A percentile compares a stretch with the other conserved stretches of the same genome.
Evolutionary conservation across 192 early-diverging fungal genomes (phyloP).

Genomic region (Podila clonocystis): DNA sequence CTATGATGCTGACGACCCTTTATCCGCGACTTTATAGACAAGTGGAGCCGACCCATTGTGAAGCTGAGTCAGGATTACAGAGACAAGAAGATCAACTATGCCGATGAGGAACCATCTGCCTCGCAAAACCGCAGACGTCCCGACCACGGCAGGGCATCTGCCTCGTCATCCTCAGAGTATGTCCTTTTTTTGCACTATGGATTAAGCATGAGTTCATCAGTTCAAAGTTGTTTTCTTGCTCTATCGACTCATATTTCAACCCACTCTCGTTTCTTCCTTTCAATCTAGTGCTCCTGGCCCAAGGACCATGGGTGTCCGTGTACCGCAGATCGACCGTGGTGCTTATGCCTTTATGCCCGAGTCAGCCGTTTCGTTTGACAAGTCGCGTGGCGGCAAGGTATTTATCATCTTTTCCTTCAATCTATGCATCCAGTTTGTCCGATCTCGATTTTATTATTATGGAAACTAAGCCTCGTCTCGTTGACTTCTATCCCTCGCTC

Average conservation of each 20-base stretch:
- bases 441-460: background rate
- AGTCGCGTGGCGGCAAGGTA: constrained; percentile 48
- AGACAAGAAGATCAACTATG: constrained; percentile 57
- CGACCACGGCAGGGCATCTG: background rate
- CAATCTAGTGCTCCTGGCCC: constrained; percentile 5
- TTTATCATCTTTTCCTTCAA: background rate
- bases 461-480: background rate
- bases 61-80: constrained; percentile 80
- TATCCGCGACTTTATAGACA: constrained; percentile 13
- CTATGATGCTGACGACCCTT: too few relatives aligned
- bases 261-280: background rate
- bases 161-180: constrained; percentile 20
- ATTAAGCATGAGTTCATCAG: background rate
- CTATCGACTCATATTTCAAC: background rate
- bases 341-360: constrained; percentile 40
- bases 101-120: background rate
- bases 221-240: background rate
- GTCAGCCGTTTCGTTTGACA: constrained; percentile 43
- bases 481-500: background rate
- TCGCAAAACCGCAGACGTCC: constrained; percentile 22
- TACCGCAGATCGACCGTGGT: constrained; percentile 39
- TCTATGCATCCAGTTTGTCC: background rate
- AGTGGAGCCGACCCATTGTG: constrained; percentile 88
- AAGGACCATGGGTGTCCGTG: constrained; percentile 31
- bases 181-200: too few relatives aligned